A percentile compares a stretch with the other conserved stretches of the same genome.
Evolutionary conservation across 768 basidiomycete genomes (phyloP).

Genomic region (Tricholomella constricta): DNA sequence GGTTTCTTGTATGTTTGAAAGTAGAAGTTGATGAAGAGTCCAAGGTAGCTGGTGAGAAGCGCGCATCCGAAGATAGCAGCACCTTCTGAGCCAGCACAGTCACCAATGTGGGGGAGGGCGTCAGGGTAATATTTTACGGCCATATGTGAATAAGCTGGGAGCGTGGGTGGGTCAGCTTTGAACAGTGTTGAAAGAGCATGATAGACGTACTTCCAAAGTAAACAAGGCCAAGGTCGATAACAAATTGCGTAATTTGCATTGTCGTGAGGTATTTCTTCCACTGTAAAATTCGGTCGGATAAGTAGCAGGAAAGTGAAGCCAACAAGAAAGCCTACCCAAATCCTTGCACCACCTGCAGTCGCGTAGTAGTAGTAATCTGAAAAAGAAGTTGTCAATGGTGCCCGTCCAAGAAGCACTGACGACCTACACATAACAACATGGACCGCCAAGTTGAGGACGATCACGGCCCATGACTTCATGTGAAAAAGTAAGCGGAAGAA

Average conservation of each 20-base stretch:
- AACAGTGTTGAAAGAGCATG: neutral
- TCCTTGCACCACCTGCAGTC: constrained; percentile 93
- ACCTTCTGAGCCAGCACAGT: constrained; percentile 86
- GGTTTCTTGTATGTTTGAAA: constrained; percentile 82
- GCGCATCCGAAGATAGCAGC: constrained; percentile 90
- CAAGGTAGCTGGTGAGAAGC: constrained; percentile 87
- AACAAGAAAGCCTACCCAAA: constrained; percentile 71
- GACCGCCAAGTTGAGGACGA: constrained; percentile 85
- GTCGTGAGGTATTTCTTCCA: constrained; percentile 99
- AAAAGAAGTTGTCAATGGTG: constrained; percentile 2
- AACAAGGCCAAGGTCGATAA: constrained; percentile 87
- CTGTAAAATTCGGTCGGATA: constrained; percentile 38
- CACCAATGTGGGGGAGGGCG: constrained; percentile 66
- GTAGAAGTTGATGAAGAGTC: constrained; percentile 96
- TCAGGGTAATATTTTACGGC: constrained; percentile 60
- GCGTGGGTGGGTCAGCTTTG: constrained; percentile 5
- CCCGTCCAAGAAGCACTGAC: neutral
- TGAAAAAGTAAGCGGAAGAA: constrained; percentile 10
- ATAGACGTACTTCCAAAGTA: constrained; percentile 89
- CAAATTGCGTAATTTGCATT: constrained; percentile 96
- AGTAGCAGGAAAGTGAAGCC: constrained; percentile 5
- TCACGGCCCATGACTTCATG: constrained; percentile 91
- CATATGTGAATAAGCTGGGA: constrained; percentile 79
- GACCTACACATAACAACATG: constrained; percentile 97
- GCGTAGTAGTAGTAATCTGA: constrained; percentile 99